Evolutionary conservation across 1,139 yeast genomes (phyloP).

Genomic region (Sugiyamaella paludigena): DNA sequence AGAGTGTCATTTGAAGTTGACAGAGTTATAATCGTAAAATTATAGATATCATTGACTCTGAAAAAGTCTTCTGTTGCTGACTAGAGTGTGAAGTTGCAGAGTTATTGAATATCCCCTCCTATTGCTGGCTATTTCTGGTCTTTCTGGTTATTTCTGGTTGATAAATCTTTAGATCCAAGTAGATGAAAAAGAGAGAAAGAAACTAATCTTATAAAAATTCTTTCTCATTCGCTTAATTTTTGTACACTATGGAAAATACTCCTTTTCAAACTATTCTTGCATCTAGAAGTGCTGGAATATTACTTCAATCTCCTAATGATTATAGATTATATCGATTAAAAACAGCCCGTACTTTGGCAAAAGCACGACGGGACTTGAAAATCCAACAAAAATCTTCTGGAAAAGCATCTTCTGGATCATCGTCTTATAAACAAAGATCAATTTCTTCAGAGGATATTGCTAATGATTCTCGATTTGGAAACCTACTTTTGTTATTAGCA

Average conservation of each 20-base stretch:
- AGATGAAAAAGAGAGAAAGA: no score
- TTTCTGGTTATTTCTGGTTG: no score
- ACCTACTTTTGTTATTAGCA: constrained; percentile 51
- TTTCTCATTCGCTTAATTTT: no score
- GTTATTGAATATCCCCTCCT: no score
- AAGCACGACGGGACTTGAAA: constrained; percentile 55
- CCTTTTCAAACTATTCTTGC: constrained; percentile 33
- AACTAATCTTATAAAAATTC: no score
- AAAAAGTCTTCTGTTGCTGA: no score
- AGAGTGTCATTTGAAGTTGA: no score
- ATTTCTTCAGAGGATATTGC: constrained; percentile 49
- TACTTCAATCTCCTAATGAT: constrained; percentile 45
- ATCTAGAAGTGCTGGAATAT: constrained; percentile 33
- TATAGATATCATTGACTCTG: no score
- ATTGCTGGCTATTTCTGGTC: no score
- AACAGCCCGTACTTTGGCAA: constrained; percentile 46
- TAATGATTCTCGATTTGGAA: constrained; percentile 48
- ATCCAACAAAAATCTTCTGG: constrained; percentile 54
- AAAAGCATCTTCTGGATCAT: constrained; percentile 40
- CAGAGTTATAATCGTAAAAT: no score
- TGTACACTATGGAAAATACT: constrained; percentile 22
- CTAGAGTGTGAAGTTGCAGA: no score
- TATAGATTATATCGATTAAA: constrained; percentile 35
- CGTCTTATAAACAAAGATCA: constrained; percentile 32
- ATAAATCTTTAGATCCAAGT: no score